phyloP scores from a whole-genome alignment of 257 asterid species.

The Striga asiatica region DNA sequence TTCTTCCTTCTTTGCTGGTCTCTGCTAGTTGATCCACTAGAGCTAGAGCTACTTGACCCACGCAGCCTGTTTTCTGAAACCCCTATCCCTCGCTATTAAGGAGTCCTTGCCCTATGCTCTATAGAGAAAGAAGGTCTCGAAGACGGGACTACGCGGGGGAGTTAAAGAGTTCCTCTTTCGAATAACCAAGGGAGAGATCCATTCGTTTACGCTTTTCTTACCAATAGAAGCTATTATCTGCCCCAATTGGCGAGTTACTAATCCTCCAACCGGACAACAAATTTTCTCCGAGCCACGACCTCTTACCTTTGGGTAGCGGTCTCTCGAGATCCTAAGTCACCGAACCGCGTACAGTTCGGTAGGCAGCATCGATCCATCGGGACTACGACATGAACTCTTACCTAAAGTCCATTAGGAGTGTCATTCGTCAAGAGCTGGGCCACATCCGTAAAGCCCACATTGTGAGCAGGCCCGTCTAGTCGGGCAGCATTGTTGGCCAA shows the following conservation, averaged over 20 bases:
- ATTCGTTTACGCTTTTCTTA: not conserved
- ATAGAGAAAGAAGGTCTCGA: too few relatives aligned
- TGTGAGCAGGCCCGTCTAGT: conserved; percentile 17
- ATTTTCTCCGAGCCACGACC: conserved; percentile 80
- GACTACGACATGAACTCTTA: conserved; percentile 89
- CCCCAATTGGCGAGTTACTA: conserved; percentile 81
- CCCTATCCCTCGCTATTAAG: too few relatives aligned
- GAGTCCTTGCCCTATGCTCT: too few relatives aligned
- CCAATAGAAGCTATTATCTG: conserved; percentile 62
- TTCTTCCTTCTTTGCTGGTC: too few relatives aligned
- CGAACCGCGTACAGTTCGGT: conserved; percentile 79
- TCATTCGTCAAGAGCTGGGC: conserved; percentile 57
- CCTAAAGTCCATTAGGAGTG: conserved; percentile 45
- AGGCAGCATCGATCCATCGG: conserved; percentile 73
- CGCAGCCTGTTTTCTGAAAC: too few relatives aligned
- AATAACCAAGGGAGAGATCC: too few relatives aligned
- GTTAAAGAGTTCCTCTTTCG: too few relatives aligned
- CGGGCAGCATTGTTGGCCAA: conserved; percentile 26
- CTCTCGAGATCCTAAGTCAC: conserved; percentile 83
- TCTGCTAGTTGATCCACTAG: too few relatives aligned
- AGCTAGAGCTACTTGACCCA: too few relatives aligned
- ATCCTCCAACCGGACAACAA: conserved; percentile 82
- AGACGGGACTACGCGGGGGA: too few relatives aligned
- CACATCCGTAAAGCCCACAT: conserved; percentile 39
- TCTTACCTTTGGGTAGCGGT: conserved; percentile 87